Conservation (phyloP, 805 yeast species). For the Dipodascus albidus region DNA sequence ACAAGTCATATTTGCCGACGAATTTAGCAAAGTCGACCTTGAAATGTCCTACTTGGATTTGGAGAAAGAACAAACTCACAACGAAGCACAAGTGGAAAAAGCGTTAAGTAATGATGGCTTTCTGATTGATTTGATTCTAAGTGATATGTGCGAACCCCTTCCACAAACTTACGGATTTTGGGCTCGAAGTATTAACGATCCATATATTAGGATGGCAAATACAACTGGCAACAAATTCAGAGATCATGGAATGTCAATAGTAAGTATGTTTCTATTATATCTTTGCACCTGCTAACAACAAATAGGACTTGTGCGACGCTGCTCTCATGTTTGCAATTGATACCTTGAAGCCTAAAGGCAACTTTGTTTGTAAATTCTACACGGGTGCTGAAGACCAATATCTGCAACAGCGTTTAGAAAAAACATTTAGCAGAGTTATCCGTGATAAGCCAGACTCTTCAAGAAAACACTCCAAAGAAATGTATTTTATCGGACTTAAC, state of each 20-base stretch:
- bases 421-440: slow-evolving; percentile 49
- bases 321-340: slow-evolving; percentile 68
- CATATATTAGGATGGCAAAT: slow-evolving; percentile 86
- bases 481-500: slow-evolving; percentile 62
- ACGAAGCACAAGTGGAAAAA: slow-evolving; percentile 13
- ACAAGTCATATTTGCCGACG: slow-evolving; percentile 5
- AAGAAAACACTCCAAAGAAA: slow-evolving; percentile 68
- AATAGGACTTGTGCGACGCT: slow-evolving; percentile 76
- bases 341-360: slow-evolving; percentile 58
- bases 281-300: slow-evolving; percentile 2
- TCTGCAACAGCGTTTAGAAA: slow-evolving; percentile 47
- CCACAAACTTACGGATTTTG: slow-evolving; percentile 40
- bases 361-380: slow-evolving; percentile 71
- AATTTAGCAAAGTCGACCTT: slow-evolving; percentile 8
- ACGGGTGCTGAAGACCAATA: slow-evolving; percentile 68
- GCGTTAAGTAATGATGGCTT: slow-evolving; percentile 11
- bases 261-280: slow-evolving; percentile 22
- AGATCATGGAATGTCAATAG: slow-evolving; percentile 77
- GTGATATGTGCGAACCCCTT: slow-evolving; percentile 70
- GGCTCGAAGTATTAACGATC: slow-evolving; percentile 60
- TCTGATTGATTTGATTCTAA: slow-evolving; percentile 56
- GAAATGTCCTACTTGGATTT: slow-evolving; percentile 12
- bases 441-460: slow-evolving; percentile 76
- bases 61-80: slow-evolving; percentile 12
- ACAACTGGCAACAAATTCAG: slow-evolving; percentile 71